Conservation (phyloP, 805 yeast species). For the Yamadazyma tumulicola region DNA sequence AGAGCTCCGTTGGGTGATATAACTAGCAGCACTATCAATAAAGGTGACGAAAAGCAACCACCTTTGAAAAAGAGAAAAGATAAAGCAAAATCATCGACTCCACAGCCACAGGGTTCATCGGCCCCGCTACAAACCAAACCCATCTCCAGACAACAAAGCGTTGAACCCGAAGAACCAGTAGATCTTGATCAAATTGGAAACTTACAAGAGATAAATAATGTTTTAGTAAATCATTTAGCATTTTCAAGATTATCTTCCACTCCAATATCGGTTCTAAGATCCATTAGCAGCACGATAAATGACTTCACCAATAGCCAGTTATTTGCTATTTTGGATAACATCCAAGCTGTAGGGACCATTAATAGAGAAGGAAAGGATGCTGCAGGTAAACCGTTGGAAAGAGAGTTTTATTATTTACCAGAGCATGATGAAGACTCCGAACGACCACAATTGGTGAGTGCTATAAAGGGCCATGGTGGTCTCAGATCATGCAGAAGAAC, state of each 20-base stretch:
- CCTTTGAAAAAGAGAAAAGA: slow-evolving; percentile 9
- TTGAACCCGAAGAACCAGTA: slow-evolving; percentile 7
- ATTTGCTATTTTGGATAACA: slow-evolving; percentile 40
- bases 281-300: slow-evolving; percentile 56
- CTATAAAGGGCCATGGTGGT: slow-evolving; percentile 75
- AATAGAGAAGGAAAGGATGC: slow-evolving; percentile 92
- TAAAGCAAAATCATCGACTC: not conserved
- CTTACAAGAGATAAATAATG: slow-evolving; percentile 49
- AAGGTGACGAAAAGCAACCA: slow-evolving; percentile 18
- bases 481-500: slow-evolving; percentile 87
- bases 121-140: slow-evolving; percentile 2
- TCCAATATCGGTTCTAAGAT: slow-evolving; percentile 68
- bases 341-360: slow-evolving; percentile 78
- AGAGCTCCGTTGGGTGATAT: slow-evolving; percentile 16
- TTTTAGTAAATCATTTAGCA: slow-evolving; percentile 80
- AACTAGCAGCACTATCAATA: slow-evolving; percentile 19
- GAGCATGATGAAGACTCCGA: slow-evolving; percentile 74
- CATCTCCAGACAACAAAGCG: slow-evolving; percentile 13
- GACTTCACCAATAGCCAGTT: slow-evolving; percentile 42
- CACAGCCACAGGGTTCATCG: slow-evolving; percentile 1
- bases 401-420: slow-evolving; percentile 86
- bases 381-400: slow-evolving; percentile 90
- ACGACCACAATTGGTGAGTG: slow-evolving; percentile 67
- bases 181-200: slow-evolving; percentile 29
- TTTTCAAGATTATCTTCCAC: slow-evolving; percentile 85